These are phyloP conservation scores for Phaseolus coccineus DNA, from an alignment of 331 rosid species.

Conservation along the genomic window DNA sequence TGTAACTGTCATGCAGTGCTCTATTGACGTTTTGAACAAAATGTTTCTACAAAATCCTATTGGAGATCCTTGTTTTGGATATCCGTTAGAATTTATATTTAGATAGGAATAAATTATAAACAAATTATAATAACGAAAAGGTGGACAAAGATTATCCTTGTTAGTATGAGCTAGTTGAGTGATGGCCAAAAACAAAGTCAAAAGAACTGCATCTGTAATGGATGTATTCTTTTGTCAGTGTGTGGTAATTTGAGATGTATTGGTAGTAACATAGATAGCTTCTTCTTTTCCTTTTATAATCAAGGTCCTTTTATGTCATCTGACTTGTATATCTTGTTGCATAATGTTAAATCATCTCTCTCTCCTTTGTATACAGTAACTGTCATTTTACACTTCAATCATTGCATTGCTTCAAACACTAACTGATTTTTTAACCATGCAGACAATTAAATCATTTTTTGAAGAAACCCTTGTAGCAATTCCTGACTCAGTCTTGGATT, in stretches of 20 bases:
- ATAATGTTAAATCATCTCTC: constrained; percentile 6
- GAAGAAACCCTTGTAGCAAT: constrained; percentile 86
- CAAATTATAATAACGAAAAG: background rate
- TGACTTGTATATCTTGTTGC: constrained; percentile 26
- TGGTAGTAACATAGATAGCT: constrained; percentile 3
- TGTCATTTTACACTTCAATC: constrained; percentile 21
- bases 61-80: background rate
- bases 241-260: background rate
- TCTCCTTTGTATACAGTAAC: background rate
- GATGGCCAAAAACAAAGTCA: too few species aligned
- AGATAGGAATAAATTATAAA: background rate
- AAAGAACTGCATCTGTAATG: background rate
- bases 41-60: background rate
- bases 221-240: background rate
- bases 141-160: background rate
- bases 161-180: too few species aligned
- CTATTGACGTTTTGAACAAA: background rate
- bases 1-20: background rate
- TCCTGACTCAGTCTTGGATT: constrained; percentile 84
- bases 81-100: background rate
- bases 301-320: background rate
- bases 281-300: background rate
- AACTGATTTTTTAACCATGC: constrained; percentile 49
- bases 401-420: constrained; percentile 42
- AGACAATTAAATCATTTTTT: constrained; percentile 82